phyloP scores from a whole-genome alignment of 2,329 filamentous ascomycete species.

The Aspergillus aculeatinus region DNA sequence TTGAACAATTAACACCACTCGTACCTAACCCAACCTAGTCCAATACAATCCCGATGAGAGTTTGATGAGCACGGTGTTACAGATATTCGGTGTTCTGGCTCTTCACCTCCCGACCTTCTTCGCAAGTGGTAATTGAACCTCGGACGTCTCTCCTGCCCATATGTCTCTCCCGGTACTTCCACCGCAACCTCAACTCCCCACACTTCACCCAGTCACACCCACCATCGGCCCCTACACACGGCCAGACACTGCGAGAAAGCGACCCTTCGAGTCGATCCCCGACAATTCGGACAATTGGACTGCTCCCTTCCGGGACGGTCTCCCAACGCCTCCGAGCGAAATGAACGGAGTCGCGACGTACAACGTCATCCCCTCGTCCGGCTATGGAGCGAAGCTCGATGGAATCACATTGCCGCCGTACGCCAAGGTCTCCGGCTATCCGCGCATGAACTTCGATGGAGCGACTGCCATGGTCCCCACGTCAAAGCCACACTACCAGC shows the following conservation, averaged over 20 bases:
- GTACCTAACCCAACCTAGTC: conserved; percentile 6
- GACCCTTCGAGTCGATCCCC: conserved; percentile 13
- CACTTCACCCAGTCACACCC: conserved; percentile 29
- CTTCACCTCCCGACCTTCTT: conserved; percentile 5
- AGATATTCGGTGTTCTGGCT: background rate
- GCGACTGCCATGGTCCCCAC: conserved; percentile 23
- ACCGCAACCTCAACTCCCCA: conserved; percentile 28
- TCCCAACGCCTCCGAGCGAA: conserved; percentile 43
- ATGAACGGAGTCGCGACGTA: conserved; percentile 44
- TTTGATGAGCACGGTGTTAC: conserved; percentile 20
- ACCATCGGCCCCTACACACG: conserved; percentile 23
- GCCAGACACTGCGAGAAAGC: conserved; percentile 15
- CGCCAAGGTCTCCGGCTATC: conserved; percentile 17
- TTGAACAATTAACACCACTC: background rate
- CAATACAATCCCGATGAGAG: conserved; percentile 19
- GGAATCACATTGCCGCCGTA: conserved; percentile 28
- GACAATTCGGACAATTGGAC: conserved; percentile 30
- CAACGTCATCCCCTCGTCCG: conserved; percentile 31
- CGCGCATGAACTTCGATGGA: conserved; percentile 24
- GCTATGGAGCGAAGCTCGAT: conserved; percentile 33
- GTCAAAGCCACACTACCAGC: conserved; percentile 25
- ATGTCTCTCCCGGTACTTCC: conserved; percentile 36
- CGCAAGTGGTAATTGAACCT: conserved; percentile 17
- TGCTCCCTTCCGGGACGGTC: conserved; percentile 41
- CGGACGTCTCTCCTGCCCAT: conserved; percentile 23